phyloP scores from a whole-genome alignment of 306 rosid species.

The Mucuna pruriens region DNA sequence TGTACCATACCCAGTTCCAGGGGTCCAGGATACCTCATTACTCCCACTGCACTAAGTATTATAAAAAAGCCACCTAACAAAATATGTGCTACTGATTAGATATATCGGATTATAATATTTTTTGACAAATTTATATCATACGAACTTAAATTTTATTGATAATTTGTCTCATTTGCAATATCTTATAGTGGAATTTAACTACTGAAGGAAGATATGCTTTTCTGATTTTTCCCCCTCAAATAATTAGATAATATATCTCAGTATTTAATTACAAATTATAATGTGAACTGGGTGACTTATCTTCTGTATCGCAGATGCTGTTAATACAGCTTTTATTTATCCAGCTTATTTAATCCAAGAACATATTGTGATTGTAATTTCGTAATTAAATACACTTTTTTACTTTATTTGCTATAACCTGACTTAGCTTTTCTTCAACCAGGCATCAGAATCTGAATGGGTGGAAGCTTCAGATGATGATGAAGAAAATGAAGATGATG shows the following conservation, averaged over 20 bases:
- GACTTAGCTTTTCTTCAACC: constrained; percentile 39
- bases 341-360: constrained; percentile 29
- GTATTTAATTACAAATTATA: constrained; percentile 16
- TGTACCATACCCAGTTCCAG: constrained; percentile 20
- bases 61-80: not conserved
- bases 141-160: not conserved
- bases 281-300: constrained; percentile 15
- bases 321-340: constrained; percentile 20
- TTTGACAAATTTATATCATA: not conserved
- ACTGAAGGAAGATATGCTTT: constrained; percentile 2
- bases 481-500: constrained; percentile 57
- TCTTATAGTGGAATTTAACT: constrained; percentile 12
- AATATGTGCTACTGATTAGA: not conserved
- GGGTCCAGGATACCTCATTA: constrained; percentile 5
- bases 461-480: constrained; percentile 86
- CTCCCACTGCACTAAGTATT: not conserved
- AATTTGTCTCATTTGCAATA: constrained; percentile 15
- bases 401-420: constrained; percentile 35
- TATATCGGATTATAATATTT: not conserved
- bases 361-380: constrained; percentile 35
- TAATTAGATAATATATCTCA: not conserved
- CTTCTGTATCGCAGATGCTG: not conserved
- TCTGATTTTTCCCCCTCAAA: not conserved
- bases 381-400: constrained; percentile 10
- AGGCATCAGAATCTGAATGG: constrained; percentile 98